phyloP scores from a whole-genome alignment of 345 rosid genomes.

The Nephelium lappaceum region DNA sequence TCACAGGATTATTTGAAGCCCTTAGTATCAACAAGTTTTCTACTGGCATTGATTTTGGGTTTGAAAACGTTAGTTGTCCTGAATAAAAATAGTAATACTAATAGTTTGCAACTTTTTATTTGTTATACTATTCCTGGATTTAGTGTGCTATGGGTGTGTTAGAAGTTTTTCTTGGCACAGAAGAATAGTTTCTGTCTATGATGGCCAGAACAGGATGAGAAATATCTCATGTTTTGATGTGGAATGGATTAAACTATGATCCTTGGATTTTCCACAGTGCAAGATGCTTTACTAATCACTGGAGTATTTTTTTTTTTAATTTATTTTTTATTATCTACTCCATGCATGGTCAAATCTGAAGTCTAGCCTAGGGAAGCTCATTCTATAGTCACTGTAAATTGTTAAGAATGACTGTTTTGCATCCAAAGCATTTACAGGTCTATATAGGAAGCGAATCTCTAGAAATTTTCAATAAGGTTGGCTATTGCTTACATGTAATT shows the following conservation, averaged over 20 bases:
- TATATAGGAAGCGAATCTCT: background rate
- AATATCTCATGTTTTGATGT: too few species aligned
- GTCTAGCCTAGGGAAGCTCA: background rate
- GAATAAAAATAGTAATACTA: background rate
- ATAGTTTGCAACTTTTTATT: background rate
- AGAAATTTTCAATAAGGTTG: background rate
- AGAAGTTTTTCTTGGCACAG: background rate
- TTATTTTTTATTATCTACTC: background rate
- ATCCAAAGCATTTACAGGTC: background rate
- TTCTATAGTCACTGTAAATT: background rate
- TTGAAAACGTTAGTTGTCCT: too few species aligned
- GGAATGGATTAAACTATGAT: background rate
- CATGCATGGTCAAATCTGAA: background rate
- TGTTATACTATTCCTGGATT: background rate
- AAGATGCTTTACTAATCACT: background rate
- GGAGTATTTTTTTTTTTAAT: too few species aligned
- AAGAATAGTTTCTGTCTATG: background rate
- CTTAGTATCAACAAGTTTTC: too few species aligned
- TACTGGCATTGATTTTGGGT: background rate
- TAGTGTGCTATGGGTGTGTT: background rate
- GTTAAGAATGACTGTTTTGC: background rate
- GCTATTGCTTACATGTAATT: background rate
- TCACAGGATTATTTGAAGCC: too few species aligned
- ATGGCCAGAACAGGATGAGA: too few species aligned
- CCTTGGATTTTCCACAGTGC: background rate